Percentiles rank a stretch among this genome's conserved stretches.
Conservation (phyloP, 345 rosid species). For the Carallia brachiata region DNA sequence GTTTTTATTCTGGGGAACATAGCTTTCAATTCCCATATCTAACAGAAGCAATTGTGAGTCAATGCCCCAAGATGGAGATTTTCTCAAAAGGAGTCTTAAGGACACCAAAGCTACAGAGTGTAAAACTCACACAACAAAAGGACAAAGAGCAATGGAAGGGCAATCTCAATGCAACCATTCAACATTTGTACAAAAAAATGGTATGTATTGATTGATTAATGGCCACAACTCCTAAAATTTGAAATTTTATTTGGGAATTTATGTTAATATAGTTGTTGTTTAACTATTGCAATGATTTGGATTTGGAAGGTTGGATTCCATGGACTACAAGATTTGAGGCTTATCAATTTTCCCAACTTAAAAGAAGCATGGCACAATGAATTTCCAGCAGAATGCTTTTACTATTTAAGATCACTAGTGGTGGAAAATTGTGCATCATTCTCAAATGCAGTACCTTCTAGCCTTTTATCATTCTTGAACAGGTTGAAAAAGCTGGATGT, state of each 20-base stretch:
- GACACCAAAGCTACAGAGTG: constrained; percentile 11
- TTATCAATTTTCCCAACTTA: neutral
- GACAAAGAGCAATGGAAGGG: neutral
- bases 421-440: constrained; percentile 4
- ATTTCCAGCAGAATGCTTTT: neutral
- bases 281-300: neutral
- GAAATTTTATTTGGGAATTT: no score
- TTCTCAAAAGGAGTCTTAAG: constrained; percentile 22
- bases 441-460: constrained; percentile 3
- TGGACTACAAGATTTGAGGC: neutral
- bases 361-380: constrained; percentile 3
- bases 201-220: neutral
- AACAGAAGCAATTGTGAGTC: constrained; percentile 5
- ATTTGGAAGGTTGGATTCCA: constrained; percentile 5
- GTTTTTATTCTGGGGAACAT: neutral
- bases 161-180: constrained; percentile 5
- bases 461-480: neutral
- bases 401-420: neutral
- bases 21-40: constrained; percentile 11
- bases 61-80: constrained; percentile 11
- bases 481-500: neutral
- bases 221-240: no score
- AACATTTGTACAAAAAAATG: neutral
- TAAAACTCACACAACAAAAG: neutral
- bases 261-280: no score